phyloP scores from a whole-genome alignment of 2,329 filamentous ascomycete species.

The Fusarium annulatum region DNA sequence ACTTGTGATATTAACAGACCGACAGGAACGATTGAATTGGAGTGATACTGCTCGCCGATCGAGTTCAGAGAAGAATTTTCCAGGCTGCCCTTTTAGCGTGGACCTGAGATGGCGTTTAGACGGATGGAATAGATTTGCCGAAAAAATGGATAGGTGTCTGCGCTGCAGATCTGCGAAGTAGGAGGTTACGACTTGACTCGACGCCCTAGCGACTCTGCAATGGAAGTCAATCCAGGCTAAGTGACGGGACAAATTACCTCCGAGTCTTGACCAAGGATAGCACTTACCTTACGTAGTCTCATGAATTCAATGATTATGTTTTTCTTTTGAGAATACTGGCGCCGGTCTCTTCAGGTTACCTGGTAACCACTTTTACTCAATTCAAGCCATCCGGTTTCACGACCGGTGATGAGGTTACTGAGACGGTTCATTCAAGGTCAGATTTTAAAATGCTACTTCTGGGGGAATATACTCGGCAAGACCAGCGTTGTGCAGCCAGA shows the following conservation, averaged over 20 bases:
- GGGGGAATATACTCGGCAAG: slow-evolving; percentile 5
- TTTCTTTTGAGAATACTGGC: slow-evolving; percentile 6
- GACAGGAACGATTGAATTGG: neutral
- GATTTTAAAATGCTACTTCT: neutral
- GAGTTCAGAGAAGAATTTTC: neutral
- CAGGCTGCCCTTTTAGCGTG: neutral
- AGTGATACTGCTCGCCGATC: neutral
- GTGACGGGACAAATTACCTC: neutral
- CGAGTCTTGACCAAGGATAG: neutral
- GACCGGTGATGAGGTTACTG: neutral
- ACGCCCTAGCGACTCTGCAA: neutral
- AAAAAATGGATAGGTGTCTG: slow-evolving; percentile 1
- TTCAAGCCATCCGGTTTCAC: neutral
- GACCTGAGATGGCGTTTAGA: slow-evolving; percentile 6
- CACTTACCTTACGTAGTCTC: neutral
- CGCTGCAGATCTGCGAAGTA: neutral
- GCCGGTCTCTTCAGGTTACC: neutral
- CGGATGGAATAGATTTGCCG: slow-evolving; percentile 1
- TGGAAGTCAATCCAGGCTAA: neutral
- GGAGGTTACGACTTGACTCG: neutral
- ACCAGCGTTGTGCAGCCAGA: slow-evolving; percentile 26
- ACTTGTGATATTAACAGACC: neutral
- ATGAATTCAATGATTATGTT: neutral
- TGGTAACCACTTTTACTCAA: neutral
- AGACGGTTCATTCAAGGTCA: slow-evolving; percentile 2